Base-by-base conservation (phyloP, 2,329 filamentous ascomycete species). In the Metarhizium sp. region DNA sequence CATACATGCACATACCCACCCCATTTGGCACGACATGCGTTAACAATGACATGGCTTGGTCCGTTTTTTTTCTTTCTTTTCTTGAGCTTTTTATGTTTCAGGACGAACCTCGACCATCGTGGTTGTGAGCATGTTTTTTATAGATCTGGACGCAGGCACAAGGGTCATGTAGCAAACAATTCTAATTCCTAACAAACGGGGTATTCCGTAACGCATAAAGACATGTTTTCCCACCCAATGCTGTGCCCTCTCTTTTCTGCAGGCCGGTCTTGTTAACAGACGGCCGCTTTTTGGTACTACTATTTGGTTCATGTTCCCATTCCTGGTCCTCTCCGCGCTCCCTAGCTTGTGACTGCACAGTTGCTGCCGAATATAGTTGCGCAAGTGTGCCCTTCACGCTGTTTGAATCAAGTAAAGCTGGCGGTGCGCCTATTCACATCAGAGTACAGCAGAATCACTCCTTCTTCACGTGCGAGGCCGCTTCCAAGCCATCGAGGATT, bases 401-500 rank as follows among this genome's bases (percentile, higher is more conserved):
- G 3, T 25, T 25, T 4, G 3, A 25, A 25, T 25, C 25, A 25
- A 25, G 25, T 25, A 25, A 25, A 25, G 25, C 25, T 25, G 25
- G 25, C 25, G 25, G 25, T 25, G 25, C 4, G 25, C 25, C 25
- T 4, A 25, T 25, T 25, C 25, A 4, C 25, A 25, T 25, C 3
- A 4, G 3, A 4, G 25, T 4, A 25, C 25, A 25, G 25, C 25
- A 25, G 25, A 25, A 25, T 67, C 69, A 78, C 29, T 77, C 74
- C 6, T 62, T 63, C 64, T 78, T 79, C 55, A 64, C 57, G 30
- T 66, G 64, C 2, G 73, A 71, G 1, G 73, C 72, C 6, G 63
- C 61, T 4, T 71, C 67, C 38, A 83, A 67, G 0, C 72, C 76
- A 16, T 74, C 64, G 52, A 82, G 55, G 53, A 82, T 75, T 55